phyloP scores from a whole-genome alignment of 2,329 filamentous ascomycete genomes.

The Colletotrichum tamarilloi region DNA sequence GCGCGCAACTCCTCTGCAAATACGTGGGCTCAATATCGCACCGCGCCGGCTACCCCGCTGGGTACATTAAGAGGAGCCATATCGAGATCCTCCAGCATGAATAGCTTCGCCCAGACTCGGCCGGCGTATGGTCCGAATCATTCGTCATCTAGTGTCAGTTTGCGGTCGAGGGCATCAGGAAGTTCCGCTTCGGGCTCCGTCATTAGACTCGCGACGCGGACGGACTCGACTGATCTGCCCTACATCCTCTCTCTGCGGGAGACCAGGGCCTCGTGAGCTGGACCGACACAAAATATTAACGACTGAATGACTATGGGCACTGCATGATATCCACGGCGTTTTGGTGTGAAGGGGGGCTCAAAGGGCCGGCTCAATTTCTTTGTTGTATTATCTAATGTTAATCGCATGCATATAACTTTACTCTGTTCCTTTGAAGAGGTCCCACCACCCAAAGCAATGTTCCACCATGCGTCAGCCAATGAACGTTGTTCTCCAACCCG shows the following conservation, averaged over 20 bases:
- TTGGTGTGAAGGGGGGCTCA: neutral
- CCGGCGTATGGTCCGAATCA: constrained; percentile 52
- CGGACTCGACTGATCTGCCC: constrained; percentile 47
- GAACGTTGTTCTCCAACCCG: neutral
- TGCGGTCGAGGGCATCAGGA: constrained; percentile 50
- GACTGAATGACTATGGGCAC: constrained; percentile 29
- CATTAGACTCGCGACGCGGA: constrained; percentile 57
- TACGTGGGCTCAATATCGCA: constrained; percentile 59
- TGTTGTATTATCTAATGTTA: constrained; percentile 29
- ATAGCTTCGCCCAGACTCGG: constrained; percentile 56
- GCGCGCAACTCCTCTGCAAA: constrained; percentile 55
- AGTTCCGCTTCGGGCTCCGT: constrained; percentile 53
- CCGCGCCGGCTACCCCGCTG: constrained; percentile 64
- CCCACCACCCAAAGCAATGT: neutral
- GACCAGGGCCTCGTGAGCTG: constrained; percentile 29
- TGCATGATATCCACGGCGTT: constrained; percentile 36
- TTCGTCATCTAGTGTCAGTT: constrained; percentile 51
- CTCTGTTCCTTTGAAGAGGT: neutral
- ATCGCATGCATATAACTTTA: constrained; percentile 6
- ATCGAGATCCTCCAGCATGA: constrained; percentile 50
- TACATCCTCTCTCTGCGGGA: constrained; percentile 44
- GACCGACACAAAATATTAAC: constrained; percentile 7
- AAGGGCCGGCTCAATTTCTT: neutral
- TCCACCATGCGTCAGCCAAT: neutral
- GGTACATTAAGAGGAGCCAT: constrained; percentile 52